Evolutionary conservation across 2,329 filamentous ascomycete species (phyloP), one percentile per base, ranked within the genome.

Genomic region (Fusarium sp.): DNA sequence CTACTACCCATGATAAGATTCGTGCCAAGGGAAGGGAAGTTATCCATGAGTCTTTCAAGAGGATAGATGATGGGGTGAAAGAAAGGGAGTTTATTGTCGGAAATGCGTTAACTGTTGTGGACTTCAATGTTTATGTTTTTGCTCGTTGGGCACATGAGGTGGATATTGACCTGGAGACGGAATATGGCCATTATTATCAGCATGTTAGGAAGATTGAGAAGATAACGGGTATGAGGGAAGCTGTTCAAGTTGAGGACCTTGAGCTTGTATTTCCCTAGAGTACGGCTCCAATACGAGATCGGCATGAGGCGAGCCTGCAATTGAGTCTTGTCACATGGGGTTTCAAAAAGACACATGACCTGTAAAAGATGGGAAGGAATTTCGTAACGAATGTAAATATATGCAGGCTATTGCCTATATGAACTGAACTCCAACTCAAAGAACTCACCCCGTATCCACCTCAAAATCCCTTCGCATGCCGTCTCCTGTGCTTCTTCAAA

Each of bases 71-170:
- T 15, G 27, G 22, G 1, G 14, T 72, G 0, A 22, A 65, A 1
- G 36, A 18, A 0, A 12, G 4, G 0, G 25, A 68, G 1, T 75
- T 62, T 36, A 57, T 55, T 1, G 47, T 75, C 7, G 74, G 74
- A 1, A 17, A 45, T 9, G 18, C 20, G 1, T n/a, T 76, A n/a
- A 74, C 74, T 1, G 57, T 29, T 2, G 74, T 63, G 5, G 74
- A 76, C 29, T 72, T 76, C 15, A 56, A 76, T 27, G 25, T 75
- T 5, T 76, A 76, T 38, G 38, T 76, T 1, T 76, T 76, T 42
- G 67, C 73, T 4, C 66, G 74, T 1, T 76, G 74, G 74, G 69
- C 54, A 0, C 54, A 56, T 17, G 47, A 64, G 6, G 27, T 47
- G 1, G 52, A 46, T 0, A 54, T 76, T 18, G 60, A 75, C 4